Evolutionary conservation across 2,329 filamentous ascomycete genomes (phyloP), one percentile per base, ranked within the genome.

Genomic region (Fusarium coffeatum): DNA sequence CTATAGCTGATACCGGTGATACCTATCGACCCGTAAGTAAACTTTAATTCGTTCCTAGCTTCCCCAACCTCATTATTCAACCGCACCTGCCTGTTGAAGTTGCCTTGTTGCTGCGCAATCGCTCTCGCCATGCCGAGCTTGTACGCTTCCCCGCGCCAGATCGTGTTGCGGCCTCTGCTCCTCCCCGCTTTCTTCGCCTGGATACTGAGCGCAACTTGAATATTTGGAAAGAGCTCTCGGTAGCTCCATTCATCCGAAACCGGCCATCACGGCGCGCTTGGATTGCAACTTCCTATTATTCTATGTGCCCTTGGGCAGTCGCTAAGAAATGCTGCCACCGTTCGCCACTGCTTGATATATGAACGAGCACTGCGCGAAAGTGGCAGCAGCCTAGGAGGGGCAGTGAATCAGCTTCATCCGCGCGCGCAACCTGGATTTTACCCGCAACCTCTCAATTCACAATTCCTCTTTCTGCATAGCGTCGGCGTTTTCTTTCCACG

Each of bases 11-110:
- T 76, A 84, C 85, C 75, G 85, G 85, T 80, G 87, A 89, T 76
- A 89, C 82, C 71, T 89, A 89, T 80, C 86, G 87, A 79, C 86
- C 87, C 76, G 87, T 87, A 81, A 86, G 85, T 85, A 71, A 58
- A 51, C 54, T 58, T 54, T 54, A 22, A 68, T 59, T 63, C 59
- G 42, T 70, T 66, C 46, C 40, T 47, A 58, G 55, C 65, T 49
- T 45, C 51, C 50, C 53, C 48, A 58, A 54, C 37, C 50, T 71
- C 47, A 13, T 37, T 59, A 32, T 49, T 50, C 46, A 63, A 63
- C 30, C 41, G 57, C 41, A 48, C 46, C 20, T 64, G 41, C 40
- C 46, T 50, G 46, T 56, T 59, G 49, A 37, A 27, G 45, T 40
- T 63, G 22, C 51, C 9, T 57, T 55, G 20, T 45, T 37, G 41